A percentile compares a stretch with the other conserved stretches of the same genome.
Evolutionary conservation across 2,329 filamentous ascomycete species (phyloP).

Genomic region (Gnomoniopsis sp.): DNA sequence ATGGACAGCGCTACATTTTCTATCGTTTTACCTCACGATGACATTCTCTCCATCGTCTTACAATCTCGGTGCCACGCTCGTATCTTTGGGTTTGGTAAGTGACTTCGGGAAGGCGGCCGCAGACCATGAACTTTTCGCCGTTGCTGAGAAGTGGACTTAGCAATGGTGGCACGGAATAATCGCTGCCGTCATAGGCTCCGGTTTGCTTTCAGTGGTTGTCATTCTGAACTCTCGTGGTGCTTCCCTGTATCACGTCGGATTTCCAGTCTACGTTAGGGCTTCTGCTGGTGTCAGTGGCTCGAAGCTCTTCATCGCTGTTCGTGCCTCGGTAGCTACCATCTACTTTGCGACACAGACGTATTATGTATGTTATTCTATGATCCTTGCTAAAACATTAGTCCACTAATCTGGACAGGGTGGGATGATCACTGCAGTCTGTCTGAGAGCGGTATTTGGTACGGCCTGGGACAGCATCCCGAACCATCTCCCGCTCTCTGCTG

Average conservation of each 20-base stretch:
- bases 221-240: constrained; percentile 32
- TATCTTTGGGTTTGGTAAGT: constrained; percentile 27
- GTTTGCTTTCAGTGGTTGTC: constrained; percentile 29
- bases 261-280: constrained; percentile 31
- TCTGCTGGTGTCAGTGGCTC: constrained; percentile 33
- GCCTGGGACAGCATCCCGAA: constrained; percentile 41
- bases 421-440: constrained; percentile 29
- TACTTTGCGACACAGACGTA: constrained; percentile 36
- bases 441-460: constrained; percentile 36
- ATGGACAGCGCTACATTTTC: constrained; percentile 27
- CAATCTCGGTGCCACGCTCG: constrained; percentile 28
- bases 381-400: neutral
- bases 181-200: constrained; percentile 28
- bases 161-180: constrained; percentile 30
- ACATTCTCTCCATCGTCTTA: constrained; percentile 32
- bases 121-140: too few relatives aligned
- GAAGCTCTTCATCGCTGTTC: constrained; percentile 35
- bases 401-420: constrained; percentile 19
- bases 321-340: constrained; percentile 32
- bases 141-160: neutral
- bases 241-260: constrained; percentile 33
- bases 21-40: constrained; percentile 30
- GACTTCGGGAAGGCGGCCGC: too few relatives aligned
- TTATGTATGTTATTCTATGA: constrained; percentile 18
- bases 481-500: constrained; percentile 40